Percentiles rank a stretch among this genome's conserved stretches.
Conservation (phyloP, 2,329 filamentous ascomycete genomes). For the Exophiala phaeomuriformis region DNA sequence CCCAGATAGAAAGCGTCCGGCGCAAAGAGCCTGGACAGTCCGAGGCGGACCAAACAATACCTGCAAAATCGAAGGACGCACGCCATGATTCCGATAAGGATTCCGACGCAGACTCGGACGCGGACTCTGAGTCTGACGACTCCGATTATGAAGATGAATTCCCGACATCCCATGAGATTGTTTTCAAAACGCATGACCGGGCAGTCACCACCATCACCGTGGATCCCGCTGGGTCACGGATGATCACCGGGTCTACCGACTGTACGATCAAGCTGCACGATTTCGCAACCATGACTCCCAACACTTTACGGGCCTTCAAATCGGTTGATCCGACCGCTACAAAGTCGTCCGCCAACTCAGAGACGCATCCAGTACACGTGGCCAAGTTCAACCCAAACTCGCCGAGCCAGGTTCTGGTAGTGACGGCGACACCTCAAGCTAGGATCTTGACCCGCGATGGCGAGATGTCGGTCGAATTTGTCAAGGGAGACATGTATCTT, state of each 20-base stretch:
- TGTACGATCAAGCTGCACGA: conserved; percentile 90
- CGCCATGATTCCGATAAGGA: conserved; percentile 2
- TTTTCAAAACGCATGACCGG: conserved; percentile 85
- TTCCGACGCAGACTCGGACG: conserved; percentile 29
- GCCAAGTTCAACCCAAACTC: conserved; percentile 78
- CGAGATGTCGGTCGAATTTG: conserved; percentile 75
- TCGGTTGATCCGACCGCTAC: conserved; percentile 77
- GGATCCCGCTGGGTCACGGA: conserved; percentile 73
- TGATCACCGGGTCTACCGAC: conserved; percentile 87
- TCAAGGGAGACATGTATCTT: conserved; percentile 97
- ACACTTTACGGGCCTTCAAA: conserved; percentile 88
- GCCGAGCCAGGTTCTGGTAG: conserved; percentile 72
- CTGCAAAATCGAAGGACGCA: conserved; percentile 35
- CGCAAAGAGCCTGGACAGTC: conserved; percentile 44
- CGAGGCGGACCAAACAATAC: conserved; percentile 30
- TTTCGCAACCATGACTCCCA: conserved; percentile 90
- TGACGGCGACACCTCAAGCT: conserved; percentile 83
- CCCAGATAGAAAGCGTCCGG: conserved; percentile 73
- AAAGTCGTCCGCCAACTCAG: conserved; percentile 62
- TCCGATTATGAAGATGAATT: conserved; percentile 73
- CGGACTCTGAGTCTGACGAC: conserved; percentile 47
- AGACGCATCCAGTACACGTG: conserved; percentile 82
- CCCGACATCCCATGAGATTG: conserved; percentile 84
- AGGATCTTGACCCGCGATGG: conserved; percentile 86
- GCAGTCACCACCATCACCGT: conserved; percentile 76